These are phyloP conservation scores for Oidiodendron maius DNA, from an alignment of 495 filamentous ascomycete species.

Conservation along the genomic window DNA sequence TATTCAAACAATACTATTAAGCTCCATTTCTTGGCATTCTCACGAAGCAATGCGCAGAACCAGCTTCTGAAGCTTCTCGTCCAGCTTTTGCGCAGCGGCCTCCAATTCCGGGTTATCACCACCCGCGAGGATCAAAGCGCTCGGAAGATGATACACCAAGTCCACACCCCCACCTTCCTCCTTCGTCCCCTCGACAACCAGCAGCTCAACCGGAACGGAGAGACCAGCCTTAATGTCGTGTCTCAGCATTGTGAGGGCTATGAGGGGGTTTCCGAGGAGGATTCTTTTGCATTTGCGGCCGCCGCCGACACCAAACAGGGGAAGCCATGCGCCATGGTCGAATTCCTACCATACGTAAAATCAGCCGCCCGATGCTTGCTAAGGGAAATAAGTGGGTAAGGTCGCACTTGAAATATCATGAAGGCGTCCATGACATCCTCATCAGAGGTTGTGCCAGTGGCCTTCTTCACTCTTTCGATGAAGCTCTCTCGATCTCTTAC, in stretches of 20 bases:
- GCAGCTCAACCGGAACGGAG: constrained; percentile 16
- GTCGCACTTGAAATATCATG: constrained; percentile 15
- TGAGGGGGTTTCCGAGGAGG: constrained; percentile 14
- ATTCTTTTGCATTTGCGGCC: constrained; percentile 7
- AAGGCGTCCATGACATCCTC: constrained; percentile 12
- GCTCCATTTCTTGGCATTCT: background rate
- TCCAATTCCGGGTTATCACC: background rate
- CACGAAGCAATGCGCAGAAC: constrained; percentile 6
- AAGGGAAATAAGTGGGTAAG: background rate
- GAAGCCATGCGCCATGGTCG: constrained; percentile 11
- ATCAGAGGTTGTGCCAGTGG: background rate
- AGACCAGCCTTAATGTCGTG: constrained; percentile 11
- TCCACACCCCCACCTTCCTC: constrained; percentile 6
- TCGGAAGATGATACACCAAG: constrained; percentile 12
- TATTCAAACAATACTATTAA: too few species aligned
- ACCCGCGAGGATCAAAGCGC: constrained; percentile 7
- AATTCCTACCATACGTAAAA: constrained; percentile 7
- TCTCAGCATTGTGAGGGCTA: constrained; percentile 15
- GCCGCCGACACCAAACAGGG: constrained; percentile 3
- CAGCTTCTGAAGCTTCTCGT: constrained; percentile 6
- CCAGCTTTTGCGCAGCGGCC: constrained; percentile 5
- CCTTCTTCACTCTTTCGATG: background rate
- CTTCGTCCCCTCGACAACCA: constrained; percentile 11
- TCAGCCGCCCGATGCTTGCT: background rate
- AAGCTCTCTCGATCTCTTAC: constrained; percentile 1